Evolutionary conservation across 2,329 filamentous ascomycete genomes (phyloP), one percentile per base, ranked within the genome.

Genomic region (Cercospora zeina): DNA sequence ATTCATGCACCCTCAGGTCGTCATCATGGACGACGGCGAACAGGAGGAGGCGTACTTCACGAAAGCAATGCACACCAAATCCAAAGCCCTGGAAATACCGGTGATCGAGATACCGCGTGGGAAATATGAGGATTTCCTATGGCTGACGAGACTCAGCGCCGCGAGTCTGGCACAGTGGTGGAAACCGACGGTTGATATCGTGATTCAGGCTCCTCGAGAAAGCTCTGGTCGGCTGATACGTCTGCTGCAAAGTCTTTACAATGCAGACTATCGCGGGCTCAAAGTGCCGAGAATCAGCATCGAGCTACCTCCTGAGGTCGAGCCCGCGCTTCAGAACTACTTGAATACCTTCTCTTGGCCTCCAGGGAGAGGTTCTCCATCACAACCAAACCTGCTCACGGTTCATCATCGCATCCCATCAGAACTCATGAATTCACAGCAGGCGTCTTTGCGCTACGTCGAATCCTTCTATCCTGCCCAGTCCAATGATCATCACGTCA

Each of bases 401-500:
- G 77, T 97, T 16, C 86, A 89, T 27, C 91, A 90, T 65, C 88
- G 91, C 31, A 87, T 97, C 47, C 79, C 85, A 10, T 81, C 80
- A 37, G 79, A 83, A 53, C 80, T 79, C 51, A 71, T 88, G 65
- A 86, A 81, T 5, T 82, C 89, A 47, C 86, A 89, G 66, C 88
- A 93, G 68, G 87, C 88, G 60, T 87, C 91, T 0, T 80, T 88
- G 14, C 86, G 88, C 24, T 90, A 93, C 62, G 78, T 96, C 4
- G 93, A 97, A 77, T 89, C 90, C 0, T 96, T 96, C 74, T 97
- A 92, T 82, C 93, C 95, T 1, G 77, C 80, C 2, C 80, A 86
- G 62, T 80, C 86, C 4, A 73, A 75, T 1, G 77, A 85, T 57
- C 87, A 88, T 9, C 91, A 97, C 73, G 85, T 96, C 2, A 81